phyloP scores from a whole-genome alignment of 2,329 filamentous ascomycete genomes.

The Paecilomyces dactylethromorphus region DNA sequence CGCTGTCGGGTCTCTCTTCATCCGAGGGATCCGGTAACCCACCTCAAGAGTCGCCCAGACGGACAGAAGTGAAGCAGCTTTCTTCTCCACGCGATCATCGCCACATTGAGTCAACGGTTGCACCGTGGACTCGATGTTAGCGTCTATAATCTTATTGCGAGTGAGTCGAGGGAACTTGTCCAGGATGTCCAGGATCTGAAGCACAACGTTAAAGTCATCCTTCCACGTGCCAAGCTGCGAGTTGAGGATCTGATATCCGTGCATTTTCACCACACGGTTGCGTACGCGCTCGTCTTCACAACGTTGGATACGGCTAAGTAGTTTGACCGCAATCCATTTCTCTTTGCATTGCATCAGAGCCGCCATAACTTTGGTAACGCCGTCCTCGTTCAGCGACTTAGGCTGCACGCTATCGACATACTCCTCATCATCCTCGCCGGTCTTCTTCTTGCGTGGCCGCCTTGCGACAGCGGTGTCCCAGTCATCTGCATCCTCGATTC shows the following conservation, averaged over 20 bases:
- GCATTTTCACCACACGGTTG: slow-evolving; percentile 87
- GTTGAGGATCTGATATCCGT: slow-evolving; percentile 93
- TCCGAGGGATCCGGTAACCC: slow-evolving; percentile 85
- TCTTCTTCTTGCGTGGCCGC: slow-evolving; percentile 88
- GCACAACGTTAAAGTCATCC: slow-evolving; percentile 80
- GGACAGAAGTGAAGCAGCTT: slow-evolving; percentile 65
- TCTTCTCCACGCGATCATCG: slow-evolving; percentile 67
- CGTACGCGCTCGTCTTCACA: slow-evolving; percentile 82
- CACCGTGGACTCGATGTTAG: slow-evolving; percentile 83
- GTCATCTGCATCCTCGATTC: slow-evolving; percentile 84
- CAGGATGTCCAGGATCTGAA: slow-evolving; percentile 85
- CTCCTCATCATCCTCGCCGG: slow-evolving; percentile 85
- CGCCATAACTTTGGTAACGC: slow-evolving; percentile 91
- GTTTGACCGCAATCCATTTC: slow-evolving; percentile 97
- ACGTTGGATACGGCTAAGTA: slow-evolving; percentile 79
- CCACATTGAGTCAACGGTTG: slow-evolving; percentile 60
- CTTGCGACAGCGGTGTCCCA: slow-evolving; percentile 89
- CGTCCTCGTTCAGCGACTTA: slow-evolving; percentile 70
- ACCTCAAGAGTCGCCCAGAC: slow-evolving; percentile 87
- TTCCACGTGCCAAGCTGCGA: slow-evolving; percentile 77
- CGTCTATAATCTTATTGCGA: slow-evolving; percentile 93
- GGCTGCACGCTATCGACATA: slow-evolving; percentile 86
- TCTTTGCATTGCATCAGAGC: slow-evolving; percentile 96
- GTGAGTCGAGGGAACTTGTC: slow-evolving; percentile 85
- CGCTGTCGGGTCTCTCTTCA: slow-evolving; percentile 70